A percentile compares a stretch with the other conserved stretches of the same genome.
These are phyloP conservation scores for Capsella bursapastoris DNA, from an alignment of 345 rosid species.

Conservation along the genomic window DNA sequence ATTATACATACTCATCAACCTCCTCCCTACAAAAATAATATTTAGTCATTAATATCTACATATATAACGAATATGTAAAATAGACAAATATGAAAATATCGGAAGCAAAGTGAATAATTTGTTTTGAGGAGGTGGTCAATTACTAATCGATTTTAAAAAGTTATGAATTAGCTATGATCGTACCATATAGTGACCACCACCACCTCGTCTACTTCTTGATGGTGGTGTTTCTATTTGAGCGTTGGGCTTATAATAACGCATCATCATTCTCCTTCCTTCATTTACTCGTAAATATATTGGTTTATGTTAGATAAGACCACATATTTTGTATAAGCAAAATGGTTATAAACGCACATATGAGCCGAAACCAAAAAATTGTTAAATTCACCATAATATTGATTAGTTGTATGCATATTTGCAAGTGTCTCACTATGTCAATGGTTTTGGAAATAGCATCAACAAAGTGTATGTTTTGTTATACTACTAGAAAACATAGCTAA, in stretches of 20 bases:
- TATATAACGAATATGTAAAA: background rate
- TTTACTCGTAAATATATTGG: background rate
- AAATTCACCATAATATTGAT: background rate
- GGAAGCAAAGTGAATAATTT: background rate
- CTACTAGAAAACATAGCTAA: too few relatives aligned
- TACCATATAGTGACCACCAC: background rate
- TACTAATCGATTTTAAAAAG: background rate
- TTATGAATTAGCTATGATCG: background rate
- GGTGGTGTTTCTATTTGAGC: slow-evolving; percentile 10
- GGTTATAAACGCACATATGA: background rate
- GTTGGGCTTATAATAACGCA: background rate
- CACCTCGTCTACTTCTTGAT: slow-evolving; percentile 23
- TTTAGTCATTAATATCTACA: background rate
- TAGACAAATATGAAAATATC: background rate
- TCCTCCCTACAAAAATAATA: background rate
- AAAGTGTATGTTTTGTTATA: too few relatives aligned
- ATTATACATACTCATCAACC: background rate
- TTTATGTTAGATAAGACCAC: background rate
- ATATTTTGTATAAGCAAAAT: background rate
- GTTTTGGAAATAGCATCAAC: too few relatives aligned
- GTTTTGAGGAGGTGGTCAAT: background rate
- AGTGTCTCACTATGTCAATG: too few relatives aligned
- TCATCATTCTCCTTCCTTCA: slow-evolving; percentile 25
- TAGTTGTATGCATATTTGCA: background rate
- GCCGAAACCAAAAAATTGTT: background rate